Evolutionary conservation across 1,284 basidiomycete species (phyloP).

Genomic region (Pseudozyma pruni): DNA sequence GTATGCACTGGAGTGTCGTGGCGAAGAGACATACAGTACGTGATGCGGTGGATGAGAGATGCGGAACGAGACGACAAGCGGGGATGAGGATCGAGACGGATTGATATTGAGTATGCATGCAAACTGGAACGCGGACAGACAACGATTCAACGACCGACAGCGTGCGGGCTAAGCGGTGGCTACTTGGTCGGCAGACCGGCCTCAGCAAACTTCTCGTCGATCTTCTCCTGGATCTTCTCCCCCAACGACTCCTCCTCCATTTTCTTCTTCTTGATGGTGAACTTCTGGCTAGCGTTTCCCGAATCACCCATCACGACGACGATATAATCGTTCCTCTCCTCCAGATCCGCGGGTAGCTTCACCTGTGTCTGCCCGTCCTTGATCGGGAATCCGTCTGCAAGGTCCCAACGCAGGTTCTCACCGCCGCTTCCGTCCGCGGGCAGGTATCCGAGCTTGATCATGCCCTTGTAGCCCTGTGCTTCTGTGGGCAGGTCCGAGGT

Average conservation of each 20-base stretch:
- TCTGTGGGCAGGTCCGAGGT: slow-evolving; percentile 30
- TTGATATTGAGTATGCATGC: too few relatives aligned
- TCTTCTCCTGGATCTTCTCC: slow-evolving; percentile 10
- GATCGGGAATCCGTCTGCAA: slow-evolving; percentile 34
- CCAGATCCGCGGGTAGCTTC: slow-evolving; percentile 29
- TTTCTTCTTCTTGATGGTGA: slow-evolving; percentile 20
- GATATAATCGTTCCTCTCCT: slow-evolving; percentile 34
- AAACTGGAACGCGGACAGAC: too few relatives aligned
- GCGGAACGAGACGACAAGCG: background rate
- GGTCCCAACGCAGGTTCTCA: slow-evolving; percentile 34
- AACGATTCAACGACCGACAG: too few relatives aligned
- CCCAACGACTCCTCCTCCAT: background rate
- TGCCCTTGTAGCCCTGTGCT: slow-evolving; percentile 15
- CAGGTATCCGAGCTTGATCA: slow-evolving; percentile 44
- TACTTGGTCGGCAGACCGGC: background rate
- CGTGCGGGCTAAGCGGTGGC: slow-evolving; percentile 14
- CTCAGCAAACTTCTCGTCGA: slow-evolving; percentile 12
- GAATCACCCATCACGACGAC: slow-evolving; percentile 48
- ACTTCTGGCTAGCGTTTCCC: slow-evolving; percentile 36
- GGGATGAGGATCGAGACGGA: background rate
- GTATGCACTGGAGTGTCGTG: too few relatives aligned
- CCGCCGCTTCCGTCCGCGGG: slow-evolving; percentile 42
- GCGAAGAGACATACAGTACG: too few relatives aligned
- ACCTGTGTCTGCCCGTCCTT: slow-evolving; percentile 15
- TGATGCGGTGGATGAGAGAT: background rate